Evolutionary conservation across 805 yeast species (phyloP).

Genomic region (Jamesozyma gamospora): DNA sequence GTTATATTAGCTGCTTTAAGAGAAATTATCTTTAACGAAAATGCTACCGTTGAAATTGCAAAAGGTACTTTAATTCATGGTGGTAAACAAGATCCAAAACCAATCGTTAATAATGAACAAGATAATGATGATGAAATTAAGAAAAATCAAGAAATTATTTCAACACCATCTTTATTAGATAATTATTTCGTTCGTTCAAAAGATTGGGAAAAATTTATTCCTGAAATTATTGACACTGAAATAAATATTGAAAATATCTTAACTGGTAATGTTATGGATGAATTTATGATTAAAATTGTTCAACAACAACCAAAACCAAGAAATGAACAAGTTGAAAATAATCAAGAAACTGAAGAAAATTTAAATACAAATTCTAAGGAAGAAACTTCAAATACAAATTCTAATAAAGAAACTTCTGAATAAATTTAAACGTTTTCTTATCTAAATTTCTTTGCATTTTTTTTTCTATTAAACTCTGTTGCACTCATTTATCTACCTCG

Average conservation of each 20-base stretch:
- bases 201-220: constrained; percentile 18
- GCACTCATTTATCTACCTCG: too few species aligned
- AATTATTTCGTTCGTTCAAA: constrained; percentile 25
- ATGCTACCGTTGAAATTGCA: constrained; percentile 24
- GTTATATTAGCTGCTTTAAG: constrained; percentile 26
- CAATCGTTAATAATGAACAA: neutral
- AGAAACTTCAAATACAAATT: constrained; percentile 7
- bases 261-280: constrained; percentile 19
- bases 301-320: neutral
- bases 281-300: constrained; percentile 12
- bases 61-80: constrained; percentile 10
- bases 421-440: neutral
- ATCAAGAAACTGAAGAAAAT: constrained; percentile 4
- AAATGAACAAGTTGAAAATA: neutral
- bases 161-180: constrained; percentile 9
- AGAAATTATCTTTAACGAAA: constrained; percentile 24
- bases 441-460: neutral
- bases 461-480: too few species aligned
- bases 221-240: constrained; percentile 13
- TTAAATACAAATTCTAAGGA: constrained; percentile 10
- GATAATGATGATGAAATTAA: constrained; percentile 1
- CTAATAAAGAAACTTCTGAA: constrained; percentile 5
- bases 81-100: constrained; percentile 5
- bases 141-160: constrained; percentile 1
- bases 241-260: constrained; percentile 14